Base-by-base conservation (phyloP, 352 stramenopile genomes). In the Phytophthora citrophthora region DNA sequence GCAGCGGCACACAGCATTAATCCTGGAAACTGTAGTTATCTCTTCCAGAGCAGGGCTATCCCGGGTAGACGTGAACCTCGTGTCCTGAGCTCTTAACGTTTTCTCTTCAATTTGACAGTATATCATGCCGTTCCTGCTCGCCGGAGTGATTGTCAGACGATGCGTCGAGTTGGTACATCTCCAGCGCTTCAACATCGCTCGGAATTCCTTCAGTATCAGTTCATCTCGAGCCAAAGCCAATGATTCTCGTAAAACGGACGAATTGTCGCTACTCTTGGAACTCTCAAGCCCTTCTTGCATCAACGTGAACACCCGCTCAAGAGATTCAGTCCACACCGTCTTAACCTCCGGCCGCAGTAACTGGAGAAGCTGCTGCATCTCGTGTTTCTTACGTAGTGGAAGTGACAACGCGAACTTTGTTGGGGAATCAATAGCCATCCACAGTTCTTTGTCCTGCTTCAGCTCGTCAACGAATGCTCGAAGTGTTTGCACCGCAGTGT, bases 291-390 rank as follows among this genome's bases (percentile, higher is more conserved):
- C 29, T 3, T 36, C 26, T 45, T 63, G 55, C 70, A 75, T 77
- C 20, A 69, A 24, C 40, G 13, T 15, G 40, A 77, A 77, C 4
- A 77, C 65, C 6, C 65, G 51, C 32, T 75, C 55, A 5, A 77
- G 43, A 3, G 68, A 61, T 12, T 76, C 64, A 23, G 44, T 7
- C 72, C 72, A 79, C 3, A 79, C 59, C 23, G 36, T 48, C 46
- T 65, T 64, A 1, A 74, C 48, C 10, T 72, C 48, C 12, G 45
- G 54, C 0, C 64, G 64, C 3, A 79, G 47, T 9, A 76, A 12
- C 15, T 66, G 48, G 15, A 77, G 32, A 43, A 79, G 43, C 18
- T 74, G 57, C 45, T 61, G 57, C 71, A 79, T 77, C 40, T 79
- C 63, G 10, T 32, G 44, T 53, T 79, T 79, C 6, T 67, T 74